Percentiles rank a stretch among this genome's conserved stretches.
Evolutionary conservation across 2,329 filamentous ascomycete genomes (phyloP).

Genomic region (Alternaria arbusti): DNA sequence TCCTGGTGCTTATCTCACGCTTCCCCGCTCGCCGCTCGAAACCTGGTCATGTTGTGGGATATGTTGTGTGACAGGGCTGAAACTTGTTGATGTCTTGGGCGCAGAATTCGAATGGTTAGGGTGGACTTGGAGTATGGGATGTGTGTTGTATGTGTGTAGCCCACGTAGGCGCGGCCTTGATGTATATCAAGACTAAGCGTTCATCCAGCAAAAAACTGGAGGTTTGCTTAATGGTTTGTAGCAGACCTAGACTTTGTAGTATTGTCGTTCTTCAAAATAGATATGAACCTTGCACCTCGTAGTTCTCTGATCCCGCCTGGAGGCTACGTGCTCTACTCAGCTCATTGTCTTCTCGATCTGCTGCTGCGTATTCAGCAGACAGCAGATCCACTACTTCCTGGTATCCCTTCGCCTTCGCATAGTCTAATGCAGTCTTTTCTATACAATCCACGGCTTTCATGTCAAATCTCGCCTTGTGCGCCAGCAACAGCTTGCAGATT

Average conservation of each 20-base stretch:
- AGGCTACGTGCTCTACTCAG: not conserved
- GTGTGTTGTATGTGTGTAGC: too few species aligned
- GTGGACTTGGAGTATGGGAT: too few species aligned
- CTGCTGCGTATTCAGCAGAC: not conserved
- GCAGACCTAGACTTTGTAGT: too few species aligned
- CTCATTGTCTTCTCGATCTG: not conserved
- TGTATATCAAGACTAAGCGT: not conserved
- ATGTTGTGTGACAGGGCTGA: slow-evolving; percentile 19
- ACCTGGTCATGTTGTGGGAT: not conserved
- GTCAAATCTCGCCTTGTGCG: not conserved
- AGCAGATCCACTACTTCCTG: not conserved
- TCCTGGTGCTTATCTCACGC: not conserved
- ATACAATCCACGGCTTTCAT: not conserved
- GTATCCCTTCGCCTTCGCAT: not conserved
- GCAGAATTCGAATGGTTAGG: not conserved
- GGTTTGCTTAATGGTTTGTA: too few species aligned
- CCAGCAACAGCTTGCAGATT: not conserved
- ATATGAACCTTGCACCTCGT: too few species aligned
- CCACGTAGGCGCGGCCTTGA: not conserved
- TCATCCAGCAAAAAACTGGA: too few species aligned
- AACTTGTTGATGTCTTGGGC: slow-evolving; percentile 16
- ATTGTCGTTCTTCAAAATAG: not conserved
- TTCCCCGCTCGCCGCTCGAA: not conserved
- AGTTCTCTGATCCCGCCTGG: rapidly evolving
- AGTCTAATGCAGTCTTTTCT: not conserved